A percentile compares a stretch with the other conserved stretches of the same genome.
Conservation (phyloP, 1,284 basidiomycete species). For the Singerocomus rubriflavus region DNA sequence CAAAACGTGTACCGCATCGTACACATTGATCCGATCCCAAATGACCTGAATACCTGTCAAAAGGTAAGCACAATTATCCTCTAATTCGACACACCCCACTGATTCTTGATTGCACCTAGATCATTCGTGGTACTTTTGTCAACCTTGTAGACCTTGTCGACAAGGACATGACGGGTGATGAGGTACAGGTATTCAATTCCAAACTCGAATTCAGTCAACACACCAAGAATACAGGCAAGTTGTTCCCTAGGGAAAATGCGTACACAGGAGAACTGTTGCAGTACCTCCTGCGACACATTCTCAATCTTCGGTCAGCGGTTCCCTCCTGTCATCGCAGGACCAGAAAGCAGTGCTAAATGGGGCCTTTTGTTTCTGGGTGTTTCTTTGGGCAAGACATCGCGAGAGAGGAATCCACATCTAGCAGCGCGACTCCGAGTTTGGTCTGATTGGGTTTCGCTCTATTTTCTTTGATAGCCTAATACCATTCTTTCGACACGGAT, state of each 20-base stretch:
- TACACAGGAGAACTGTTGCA: conserved; percentile 20
- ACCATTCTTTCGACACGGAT: too few relatives aligned
- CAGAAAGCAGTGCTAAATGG: conserved; percentile 5
- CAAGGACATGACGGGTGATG: not conserved
- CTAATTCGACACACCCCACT: not conserved
- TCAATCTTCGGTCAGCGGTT: not conserved
- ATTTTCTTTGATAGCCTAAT: too few relatives aligned
- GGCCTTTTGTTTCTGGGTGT: conserved; percentile 7
- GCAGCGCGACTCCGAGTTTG: too few relatives aligned
- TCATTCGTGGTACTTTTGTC: conserved; percentile 1
- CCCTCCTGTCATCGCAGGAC: not conserved
- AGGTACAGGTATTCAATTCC: conserved; percentile 6
- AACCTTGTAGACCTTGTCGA: conserved; percentile 24
- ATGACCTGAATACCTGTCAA: conserved; percentile 5
- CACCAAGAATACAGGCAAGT: conserved; percentile 11
- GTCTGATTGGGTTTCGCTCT: too few relatives aligned
- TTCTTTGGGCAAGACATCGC: too few relatives aligned
- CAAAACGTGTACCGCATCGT: conserved; percentile 10
- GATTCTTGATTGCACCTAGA: not conserved
- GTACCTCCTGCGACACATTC: conserved; percentile 18
- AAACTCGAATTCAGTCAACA: conserved; percentile 15
- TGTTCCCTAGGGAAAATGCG: conserved; percentile 18
- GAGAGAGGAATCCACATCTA: conserved; percentile 8
- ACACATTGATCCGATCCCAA: conserved; percentile 12
- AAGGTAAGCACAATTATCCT: conserved; percentile 5